A percentile compares a stretch with the other conserved stretches of the same genome.
These are phyloP conservation scores for Passalora sequoiae DNA, from an alignment of 2,329 filamentous ascomycete genomes.

Conservation along the genomic window DNA sequence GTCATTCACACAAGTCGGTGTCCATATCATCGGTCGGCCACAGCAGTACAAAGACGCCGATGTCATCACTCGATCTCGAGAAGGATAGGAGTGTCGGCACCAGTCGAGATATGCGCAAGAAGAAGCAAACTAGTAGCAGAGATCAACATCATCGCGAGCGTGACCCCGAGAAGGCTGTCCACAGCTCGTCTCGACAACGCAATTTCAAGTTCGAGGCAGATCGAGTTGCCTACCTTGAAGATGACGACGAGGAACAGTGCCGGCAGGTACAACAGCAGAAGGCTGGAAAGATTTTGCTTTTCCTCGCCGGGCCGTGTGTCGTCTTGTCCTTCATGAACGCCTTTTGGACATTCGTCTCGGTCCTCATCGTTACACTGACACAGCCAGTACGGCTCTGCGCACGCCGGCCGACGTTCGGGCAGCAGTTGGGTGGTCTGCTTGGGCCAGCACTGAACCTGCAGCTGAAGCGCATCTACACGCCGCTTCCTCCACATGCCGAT, in stretches of 20 bases:
- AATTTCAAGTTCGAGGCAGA: constrained; percentile 10
- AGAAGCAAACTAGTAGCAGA: constrained; percentile 13
- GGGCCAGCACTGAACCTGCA: constrained; percentile 51
- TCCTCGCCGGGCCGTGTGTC: constrained; percentile 50
- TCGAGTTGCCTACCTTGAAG: constrained; percentile 23
- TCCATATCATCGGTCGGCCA: constrained; percentile 29
- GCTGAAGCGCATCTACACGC: constrained; percentile 46
- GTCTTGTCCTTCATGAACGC: constrained; percentile 51
- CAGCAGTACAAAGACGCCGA: constrained; percentile 23
- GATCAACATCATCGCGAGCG: constrained; percentile 12
- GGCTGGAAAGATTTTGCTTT: constrained; percentile 45
- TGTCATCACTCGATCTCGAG: constrained; percentile 31
- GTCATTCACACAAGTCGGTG: constrained; percentile 22
- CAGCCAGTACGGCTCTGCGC: constrained; percentile 53
- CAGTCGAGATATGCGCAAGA: constrained; percentile 7
- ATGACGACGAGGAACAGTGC: constrained; percentile 35
- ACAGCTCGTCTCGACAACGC: constrained; percentile 15
- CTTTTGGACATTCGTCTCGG: constrained; percentile 50
- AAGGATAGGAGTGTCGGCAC: constrained; percentile 18
- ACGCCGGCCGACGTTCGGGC: constrained; percentile 42
- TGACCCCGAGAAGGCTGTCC: constrained; percentile 27
- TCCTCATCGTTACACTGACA: constrained; percentile 48
- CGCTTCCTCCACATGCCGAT: constrained; percentile 28
- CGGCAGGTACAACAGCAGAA: constrained; percentile 40
- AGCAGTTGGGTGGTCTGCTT: constrained; percentile 50